These are phyloP conservation scores for Linanthus parryae DNA, from an alignment of 148 eudicot species.

Conservation along the genomic window DNA sequence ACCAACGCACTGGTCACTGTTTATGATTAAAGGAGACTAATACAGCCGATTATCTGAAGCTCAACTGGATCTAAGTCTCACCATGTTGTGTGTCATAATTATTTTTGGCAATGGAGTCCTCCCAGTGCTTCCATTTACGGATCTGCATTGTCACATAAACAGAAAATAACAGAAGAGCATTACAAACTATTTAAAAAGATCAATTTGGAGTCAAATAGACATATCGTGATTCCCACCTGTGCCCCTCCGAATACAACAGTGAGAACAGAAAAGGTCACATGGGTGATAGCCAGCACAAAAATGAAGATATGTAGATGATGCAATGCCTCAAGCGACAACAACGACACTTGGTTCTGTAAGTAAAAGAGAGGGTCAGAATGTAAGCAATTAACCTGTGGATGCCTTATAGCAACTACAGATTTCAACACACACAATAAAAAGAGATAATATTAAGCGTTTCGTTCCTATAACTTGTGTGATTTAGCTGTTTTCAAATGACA, in stretches of 20 bases:
- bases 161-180: neutral
- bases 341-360: constrained; percentile 49
- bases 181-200: neutral
- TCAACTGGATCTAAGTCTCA: constrained; percentile 16
- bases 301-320: constrained; percentile 85
- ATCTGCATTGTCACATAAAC: constrained; percentile 33
- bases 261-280: constrained; percentile 60
- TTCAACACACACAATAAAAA: no score
- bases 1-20: no score
- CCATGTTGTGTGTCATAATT: constrained; percentile 42
- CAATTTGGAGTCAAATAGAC: neutral
- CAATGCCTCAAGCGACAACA: constrained; percentile 58
- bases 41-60: neutral
- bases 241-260: constrained; percentile 56
- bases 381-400: no score
- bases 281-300: constrained; percentile 68
- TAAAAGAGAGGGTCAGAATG: neutral
- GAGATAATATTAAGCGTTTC: no score
- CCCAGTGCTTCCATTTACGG: constrained; percentile 90
- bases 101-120: constrained; percentile 53
- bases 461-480: no score
- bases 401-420: no score
- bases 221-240: constrained; percentile 21
- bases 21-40: no score
- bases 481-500: no score